Conservation (phyloP, 345 rosid genomes). For the Passiflora organensis region DNA sequence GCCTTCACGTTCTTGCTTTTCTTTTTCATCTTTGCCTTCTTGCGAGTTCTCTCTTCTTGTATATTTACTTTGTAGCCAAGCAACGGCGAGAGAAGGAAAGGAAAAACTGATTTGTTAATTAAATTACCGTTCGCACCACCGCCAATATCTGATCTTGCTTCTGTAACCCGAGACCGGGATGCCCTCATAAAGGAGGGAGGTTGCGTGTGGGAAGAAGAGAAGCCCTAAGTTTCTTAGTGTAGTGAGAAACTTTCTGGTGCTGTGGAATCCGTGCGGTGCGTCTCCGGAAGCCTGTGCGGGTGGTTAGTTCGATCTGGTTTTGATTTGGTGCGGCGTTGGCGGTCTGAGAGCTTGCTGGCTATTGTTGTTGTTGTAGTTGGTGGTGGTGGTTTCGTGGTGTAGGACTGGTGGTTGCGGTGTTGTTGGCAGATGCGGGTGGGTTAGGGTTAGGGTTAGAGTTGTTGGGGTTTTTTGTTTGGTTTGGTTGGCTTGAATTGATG, state of each 20-base stretch:
- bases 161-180: too few relatives aligned
- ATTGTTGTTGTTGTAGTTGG: not conserved
- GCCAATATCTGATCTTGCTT: too few relatives aligned
- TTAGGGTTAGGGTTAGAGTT: constrained; percentile 13
- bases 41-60: constrained; percentile 4
- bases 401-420: not conserved
- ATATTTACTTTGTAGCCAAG: constrained; percentile 26
- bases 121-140: not conserved
- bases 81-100: constrained; percentile 22
- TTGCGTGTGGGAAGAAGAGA: too few relatives aligned
- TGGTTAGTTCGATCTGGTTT: constrained; percentile 2
- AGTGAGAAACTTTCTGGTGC: not conserved
- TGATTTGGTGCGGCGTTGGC: constrained; percentile 4
- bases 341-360: not conserved
- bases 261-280: constrained; percentile 3
- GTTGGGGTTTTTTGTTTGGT: constrained; percentile 7
- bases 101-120: not conserved
- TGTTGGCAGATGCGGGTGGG: not conserved
- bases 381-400: not conserved
- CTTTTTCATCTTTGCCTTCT: constrained; percentile 9
- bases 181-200: too few relatives aligned
- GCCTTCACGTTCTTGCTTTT: constrained; percentile 33
- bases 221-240: too few relatives aligned
- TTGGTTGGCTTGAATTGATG: constrained; percentile 41
- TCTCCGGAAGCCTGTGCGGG: not conserved